Percentiles rank a stretch among this genome's conserved stretches.
Evolutionary conservation across 2,329 filamentous ascomycete species (phyloP).

Genomic region (Harringtonia lauricola): DNA sequence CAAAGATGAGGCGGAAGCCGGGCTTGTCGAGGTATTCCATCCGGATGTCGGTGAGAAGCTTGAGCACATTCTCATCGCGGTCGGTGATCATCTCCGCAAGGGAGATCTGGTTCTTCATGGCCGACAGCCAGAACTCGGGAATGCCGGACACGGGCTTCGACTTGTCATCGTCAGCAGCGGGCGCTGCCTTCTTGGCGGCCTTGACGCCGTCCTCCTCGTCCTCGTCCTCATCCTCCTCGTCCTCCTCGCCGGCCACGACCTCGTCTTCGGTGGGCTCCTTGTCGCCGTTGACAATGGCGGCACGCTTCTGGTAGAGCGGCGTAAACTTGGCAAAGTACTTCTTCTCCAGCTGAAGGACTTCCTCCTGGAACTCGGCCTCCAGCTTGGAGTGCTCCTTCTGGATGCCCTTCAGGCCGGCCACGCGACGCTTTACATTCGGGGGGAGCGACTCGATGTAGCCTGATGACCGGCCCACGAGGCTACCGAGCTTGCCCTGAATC

Average conservation of each 20-base stretch:
- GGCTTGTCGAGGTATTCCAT: constrained; percentile 99
- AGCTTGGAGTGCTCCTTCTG: constrained; percentile 98
- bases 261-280: constrained; percentile 80
- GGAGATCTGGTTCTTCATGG: constrained; percentile 99
- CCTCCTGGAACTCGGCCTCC: constrained; percentile 96
- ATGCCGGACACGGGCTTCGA: constrained; percentile 60
- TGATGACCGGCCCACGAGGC: constrained; percentile 87
- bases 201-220: constrained; percentile 39
- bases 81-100: constrained; percentile 98
- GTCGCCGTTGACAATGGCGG: constrained; percentile 80
- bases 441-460: constrained; percentile 97
- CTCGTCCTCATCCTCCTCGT: constrained; percentile 56
- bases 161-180: constrained; percentile 33
- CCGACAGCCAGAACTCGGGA: constrained; percentile 97
- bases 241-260: constrained; percentile 74
- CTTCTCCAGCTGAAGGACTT: constrained; percentile 96
- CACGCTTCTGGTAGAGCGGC: constrained; percentile 90
- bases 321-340: constrained; percentile 99
- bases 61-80: constrained; percentile 87
- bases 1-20: constrained; percentile 96
- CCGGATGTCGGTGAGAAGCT: constrained; percentile 81
- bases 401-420: constrained; percentile 91
- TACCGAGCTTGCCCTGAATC: constrained; percentile 94
- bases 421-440: constrained; percentile 77
- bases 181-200: constrained; percentile 39